phyloP scores from a whole-genome alignment of 164 flowering plant species.

The Euptelea pleiosperma region DNA sequence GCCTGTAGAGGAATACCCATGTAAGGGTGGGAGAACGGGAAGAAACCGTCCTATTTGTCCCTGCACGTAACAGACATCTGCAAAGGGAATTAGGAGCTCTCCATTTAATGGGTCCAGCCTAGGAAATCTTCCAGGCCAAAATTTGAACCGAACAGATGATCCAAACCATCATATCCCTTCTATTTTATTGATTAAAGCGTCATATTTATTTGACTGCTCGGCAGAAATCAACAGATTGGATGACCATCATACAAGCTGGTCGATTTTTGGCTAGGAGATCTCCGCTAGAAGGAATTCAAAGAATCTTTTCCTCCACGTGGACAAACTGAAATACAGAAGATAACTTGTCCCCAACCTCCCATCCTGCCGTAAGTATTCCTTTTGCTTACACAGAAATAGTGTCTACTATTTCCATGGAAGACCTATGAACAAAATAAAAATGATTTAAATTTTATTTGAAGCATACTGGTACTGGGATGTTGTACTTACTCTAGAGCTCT shows the following conservation, averaged over 20 bases:
- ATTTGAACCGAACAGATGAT: not conserved
- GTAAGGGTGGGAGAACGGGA: too few species aligned
- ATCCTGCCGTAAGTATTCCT: too few species aligned
- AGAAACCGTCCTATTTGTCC: not conserved
- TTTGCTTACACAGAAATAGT: too few species aligned
- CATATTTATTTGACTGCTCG: too few species aligned
- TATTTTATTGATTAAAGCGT: too few species aligned
- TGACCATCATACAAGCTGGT: not conserved
- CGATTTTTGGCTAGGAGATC: not conserved
- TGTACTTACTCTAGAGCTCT: constrained; percentile 83
- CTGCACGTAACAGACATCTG: not conserved
- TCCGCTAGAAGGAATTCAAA: too few species aligned
- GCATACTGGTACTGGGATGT: not conserved
- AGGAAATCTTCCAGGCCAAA: not conserved
- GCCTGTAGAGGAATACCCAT: not conserved
- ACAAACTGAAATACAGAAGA: too few species aligned
- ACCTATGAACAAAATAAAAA: not conserved
- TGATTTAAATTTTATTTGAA: not conserved
- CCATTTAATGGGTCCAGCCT: not conserved
- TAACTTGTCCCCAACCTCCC: too few species aligned
- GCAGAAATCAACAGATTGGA: too few species aligned
- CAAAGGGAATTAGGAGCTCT: not conserved
- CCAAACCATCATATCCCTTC: too few species aligned
- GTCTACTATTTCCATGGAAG: too few species aligned
- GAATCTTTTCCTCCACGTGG: too few species aligned